A percentile compares a stretch with the other conserved stretches of the same genome.
Conservation (phyloP, 2,329 filamentous ascomycete species). For the Colletotrichum melonis region DNA sequence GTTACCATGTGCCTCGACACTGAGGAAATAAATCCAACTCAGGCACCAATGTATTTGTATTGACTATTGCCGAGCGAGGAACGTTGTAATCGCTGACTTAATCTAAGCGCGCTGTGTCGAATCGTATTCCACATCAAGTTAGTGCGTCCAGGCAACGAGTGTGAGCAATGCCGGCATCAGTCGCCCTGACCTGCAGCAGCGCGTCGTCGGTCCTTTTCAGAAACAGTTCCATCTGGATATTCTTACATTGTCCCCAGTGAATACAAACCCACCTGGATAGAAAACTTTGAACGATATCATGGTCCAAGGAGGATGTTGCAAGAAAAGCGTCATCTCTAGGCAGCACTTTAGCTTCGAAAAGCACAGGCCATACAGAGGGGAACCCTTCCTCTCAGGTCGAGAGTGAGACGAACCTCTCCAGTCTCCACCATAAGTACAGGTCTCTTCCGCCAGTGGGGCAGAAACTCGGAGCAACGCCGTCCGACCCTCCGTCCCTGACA, state of each 20-base stretch:
- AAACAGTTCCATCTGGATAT: neutral
- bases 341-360: slow-evolving; percentile 1
- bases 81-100: neutral
- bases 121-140: neutral
- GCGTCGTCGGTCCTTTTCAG: neutral
- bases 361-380: slow-evolving; percentile 5
- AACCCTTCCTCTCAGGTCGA: neutral
- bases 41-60: no score
- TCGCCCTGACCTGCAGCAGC: neutral
- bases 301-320: neutral
- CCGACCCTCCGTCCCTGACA: neutral
- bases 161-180: no score
- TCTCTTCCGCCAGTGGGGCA: neutral
- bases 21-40: no score
- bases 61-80: neutral
- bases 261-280: neutral
- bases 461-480: neutral
- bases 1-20: neutral
- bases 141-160: neutral
- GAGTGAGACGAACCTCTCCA: neutral
- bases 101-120: neutral
- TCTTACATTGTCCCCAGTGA: neutral
- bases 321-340: neutral
- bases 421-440: neutral
- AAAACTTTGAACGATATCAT: no score